Percentiles rank a stretch among this genome's conserved stretches.
Evolutionary conservation across 441 rosid species (phyloP).

Genomic region (Bruguiera hainesii): DNA sequence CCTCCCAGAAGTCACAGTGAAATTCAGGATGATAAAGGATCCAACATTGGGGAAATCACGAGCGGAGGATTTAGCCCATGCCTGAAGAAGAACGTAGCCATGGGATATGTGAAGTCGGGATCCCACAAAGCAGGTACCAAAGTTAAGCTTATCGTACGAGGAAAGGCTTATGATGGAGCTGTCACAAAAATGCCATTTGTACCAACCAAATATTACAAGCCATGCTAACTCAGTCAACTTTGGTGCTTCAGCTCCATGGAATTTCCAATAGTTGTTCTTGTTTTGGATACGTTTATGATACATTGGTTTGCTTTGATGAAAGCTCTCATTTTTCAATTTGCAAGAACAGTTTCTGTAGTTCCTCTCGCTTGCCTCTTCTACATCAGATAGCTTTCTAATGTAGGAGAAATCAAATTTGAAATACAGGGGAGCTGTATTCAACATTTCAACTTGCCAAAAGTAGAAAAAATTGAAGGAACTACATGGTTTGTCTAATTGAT

Average conservation of each 20-base stretch:
- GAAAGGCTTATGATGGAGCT: slow-evolving; percentile 76
- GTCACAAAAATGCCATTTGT: slow-evolving; percentile 98
- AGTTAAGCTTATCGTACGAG: slow-evolving; percentile 75
- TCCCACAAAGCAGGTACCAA: slow-evolving; percentile 79
- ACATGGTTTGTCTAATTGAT: too few species aligned
- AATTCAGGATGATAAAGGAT: slow-evolving; percentile 70
- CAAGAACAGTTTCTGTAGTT: neutral
- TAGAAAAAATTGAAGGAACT: too few species aligned
- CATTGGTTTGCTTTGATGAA: slow-evolving; percentile 15
- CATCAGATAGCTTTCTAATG: too few species aligned
- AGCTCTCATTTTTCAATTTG: slow-evolving; percentile 6
- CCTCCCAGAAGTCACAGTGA: slow-evolving; percentile 94
- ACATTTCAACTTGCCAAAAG: too few species aligned
- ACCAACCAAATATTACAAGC: slow-evolving; percentile 93
- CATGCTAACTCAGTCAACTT: slow-evolving; percentile 24
- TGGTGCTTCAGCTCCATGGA: slow-evolving; percentile 8
- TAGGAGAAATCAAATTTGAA: too few species aligned
- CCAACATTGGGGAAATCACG: slow-evolving; percentile 82
- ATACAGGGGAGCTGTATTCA: too few species aligned
- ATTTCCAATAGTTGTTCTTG: slow-evolving; percentile 19
- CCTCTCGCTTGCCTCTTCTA: too few species aligned
- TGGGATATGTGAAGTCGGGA: slow-evolving; percentile 97
- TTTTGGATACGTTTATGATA: slow-evolving; percentile 13
- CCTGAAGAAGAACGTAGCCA: slow-evolving; percentile 94
- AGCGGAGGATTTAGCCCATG: slow-evolving; percentile 98